Percentiles rank a stretch among this genome's conserved stretches.
Conservation (phyloP, 2,329 filamentous ascomycete species). For the Ophiostoma tasmaniense region DNA sequence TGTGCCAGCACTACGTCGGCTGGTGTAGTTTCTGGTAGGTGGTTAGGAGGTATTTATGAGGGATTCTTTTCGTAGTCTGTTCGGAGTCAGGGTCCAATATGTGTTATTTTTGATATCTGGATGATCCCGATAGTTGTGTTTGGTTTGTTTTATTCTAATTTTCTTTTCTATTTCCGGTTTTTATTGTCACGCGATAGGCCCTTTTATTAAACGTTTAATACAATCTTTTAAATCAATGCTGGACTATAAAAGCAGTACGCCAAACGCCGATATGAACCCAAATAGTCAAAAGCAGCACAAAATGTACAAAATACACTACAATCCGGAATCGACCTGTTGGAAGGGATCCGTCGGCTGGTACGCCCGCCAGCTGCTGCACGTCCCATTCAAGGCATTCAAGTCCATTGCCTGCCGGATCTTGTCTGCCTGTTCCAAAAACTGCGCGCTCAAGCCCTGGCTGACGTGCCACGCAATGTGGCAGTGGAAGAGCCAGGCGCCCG, state of each 20-base stretch:
- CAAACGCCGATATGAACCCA: too few relatives aligned
- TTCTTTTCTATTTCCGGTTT: not conserved
- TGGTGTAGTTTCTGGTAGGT: slow-evolving; percentile 95
- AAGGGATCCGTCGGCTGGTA: too few relatives aligned
- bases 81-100: not conserved
- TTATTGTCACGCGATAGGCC: not conserved
- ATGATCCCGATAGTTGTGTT: not conserved
- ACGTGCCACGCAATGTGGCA: slow-evolving; percentile 46
- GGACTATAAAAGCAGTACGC: too few relatives aligned
- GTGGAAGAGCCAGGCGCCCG: slow-evolving; percentile 41
- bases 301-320: too few relatives aligned
- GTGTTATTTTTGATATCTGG: not conserved
- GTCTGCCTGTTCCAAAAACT: slow-evolving; percentile 37
- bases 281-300: too few relatives aligned
- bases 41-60: not conserved
- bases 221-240: too few relatives aligned
- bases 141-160: not conserved
- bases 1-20: slow-evolving; percentile 98
- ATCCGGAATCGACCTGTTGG: too few relatives aligned
- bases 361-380: too few relatives aligned
- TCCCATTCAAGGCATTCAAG: too few relatives aligned
- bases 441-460: slow-evolving; percentile 39
- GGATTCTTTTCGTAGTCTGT: not conserved
- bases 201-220: not conserved
- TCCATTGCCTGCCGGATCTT: slow-evolving; percentile 10